phyloP scores from a whole-genome alignment of 371 early-diverging fungal genomes.

The Apophysomyces trapeziformis region DNA sequence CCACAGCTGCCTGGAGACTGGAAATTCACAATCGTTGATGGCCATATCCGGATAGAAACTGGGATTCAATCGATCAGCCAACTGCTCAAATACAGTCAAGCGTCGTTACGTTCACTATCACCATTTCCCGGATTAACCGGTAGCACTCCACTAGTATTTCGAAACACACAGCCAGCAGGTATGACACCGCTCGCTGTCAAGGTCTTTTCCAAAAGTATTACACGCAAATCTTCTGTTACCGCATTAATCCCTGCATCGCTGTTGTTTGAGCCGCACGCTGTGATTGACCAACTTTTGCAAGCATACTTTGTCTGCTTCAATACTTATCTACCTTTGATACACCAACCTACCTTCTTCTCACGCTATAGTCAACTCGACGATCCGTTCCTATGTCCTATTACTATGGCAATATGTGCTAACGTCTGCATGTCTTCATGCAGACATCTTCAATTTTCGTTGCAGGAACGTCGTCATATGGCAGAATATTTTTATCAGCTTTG shows the following conservation, averaged over 20 bases:
- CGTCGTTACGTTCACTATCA: neutral
- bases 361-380: constrained; percentile 11
- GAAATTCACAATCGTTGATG: neutral
- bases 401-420: constrained; percentile 19
- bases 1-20: neutral
- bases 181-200: neutral
- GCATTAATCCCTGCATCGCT: neutral
- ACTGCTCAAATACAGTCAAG: neutral
- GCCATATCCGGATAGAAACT: neutral
- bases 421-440: constrained; percentile 7
- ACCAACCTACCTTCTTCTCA: neutral
- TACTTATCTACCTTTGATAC: neutral
- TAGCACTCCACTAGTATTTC: neutral
- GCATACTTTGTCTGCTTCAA: neutral
- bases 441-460: constrained; percentile 3
- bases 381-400: constrained; percentile 18
- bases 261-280: neutral
- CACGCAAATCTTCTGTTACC: neutral
- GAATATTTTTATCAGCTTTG: constrained; percentile 22
- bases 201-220: neutral
- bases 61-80: neutral
- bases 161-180: neutral
- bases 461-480: constrained; percentile 19
- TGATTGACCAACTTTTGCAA: neutral
- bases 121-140: neutral